Conservation (phyloP, 257 asterid genomes). For the Haberlea rhodopensis region DNA sequence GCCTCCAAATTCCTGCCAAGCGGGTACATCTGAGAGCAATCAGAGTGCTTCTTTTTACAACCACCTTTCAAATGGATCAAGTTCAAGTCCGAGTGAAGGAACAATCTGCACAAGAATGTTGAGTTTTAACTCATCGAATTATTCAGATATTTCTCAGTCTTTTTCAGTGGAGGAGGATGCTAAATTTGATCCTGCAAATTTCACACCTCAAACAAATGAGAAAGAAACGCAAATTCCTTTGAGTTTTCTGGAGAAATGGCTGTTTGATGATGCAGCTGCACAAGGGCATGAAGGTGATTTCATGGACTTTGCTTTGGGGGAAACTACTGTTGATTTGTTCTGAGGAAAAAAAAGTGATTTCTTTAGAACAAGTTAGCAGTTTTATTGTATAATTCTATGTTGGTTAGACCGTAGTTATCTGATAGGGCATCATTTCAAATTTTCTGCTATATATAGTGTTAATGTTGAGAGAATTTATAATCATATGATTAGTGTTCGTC, state of each 20-base stretch:
- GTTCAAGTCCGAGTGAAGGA: slow-evolving; percentile 56
- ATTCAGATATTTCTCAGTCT: slow-evolving; percentile 36
- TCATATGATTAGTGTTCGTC: not conserved
- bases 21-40: slow-evolving; percentile 30
- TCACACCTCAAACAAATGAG: slow-evolving; percentile 26
- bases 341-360: slow-evolving; percentile 30
- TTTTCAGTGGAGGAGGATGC: slow-evolving; percentile 27
- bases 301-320: slow-evolving; percentile 55
- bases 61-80: slow-evolving; percentile 29
- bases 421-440: not conserved
- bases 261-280: slow-evolving; percentile 60
- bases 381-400: slow-evolving; percentile 7
- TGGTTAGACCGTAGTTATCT: not conserved
- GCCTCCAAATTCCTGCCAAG: slow-evolving; percentile 31
- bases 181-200: slow-evolving; percentile 16
- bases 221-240: slow-evolving; percentile 51
- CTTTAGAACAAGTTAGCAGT: slow-evolving; percentile 43
- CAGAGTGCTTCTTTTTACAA: slow-evolving; percentile 28
- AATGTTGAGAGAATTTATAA: not conserved
- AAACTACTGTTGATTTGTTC: slow-evolving; percentile 78
- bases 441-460: not conserved
- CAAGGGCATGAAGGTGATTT: slow-evolving; percentile 63
- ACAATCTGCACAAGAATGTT: slow-evolving; percentile 31
- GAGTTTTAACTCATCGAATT: slow-evolving; percentile 30
- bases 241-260: slow-evolving; percentile 74